A percentile compares a stretch with the other conserved stretches of the same genome.
phyloP scores from a whole-genome alignment of 23 red algal genomes.

The Pyropia haitanensis region DNA sequence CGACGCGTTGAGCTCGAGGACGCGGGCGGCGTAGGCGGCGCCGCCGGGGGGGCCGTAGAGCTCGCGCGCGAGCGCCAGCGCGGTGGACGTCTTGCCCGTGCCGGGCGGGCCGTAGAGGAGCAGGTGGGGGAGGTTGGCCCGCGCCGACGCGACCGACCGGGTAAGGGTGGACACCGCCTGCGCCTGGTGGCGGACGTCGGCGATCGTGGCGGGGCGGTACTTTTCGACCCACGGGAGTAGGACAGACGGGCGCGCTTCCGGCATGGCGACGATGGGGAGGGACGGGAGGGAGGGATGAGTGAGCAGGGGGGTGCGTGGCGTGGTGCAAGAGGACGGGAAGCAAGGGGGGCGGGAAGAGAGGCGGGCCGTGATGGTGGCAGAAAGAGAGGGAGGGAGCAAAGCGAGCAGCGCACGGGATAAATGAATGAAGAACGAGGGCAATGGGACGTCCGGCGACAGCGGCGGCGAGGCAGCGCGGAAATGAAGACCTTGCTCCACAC shows the following conservation, averaged over 20 bases:
- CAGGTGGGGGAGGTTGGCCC: constrained; percentile 75
- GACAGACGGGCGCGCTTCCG: neutral
- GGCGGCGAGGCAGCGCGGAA: no score
- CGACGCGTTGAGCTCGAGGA: constrained; percentile 92
- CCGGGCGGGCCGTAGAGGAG: constrained; percentile 96
- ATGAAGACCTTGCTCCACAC: no score
- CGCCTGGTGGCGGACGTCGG: constrained; percentile 70
- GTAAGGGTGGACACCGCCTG: constrained; percentile 44
- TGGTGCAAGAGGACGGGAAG: no score
- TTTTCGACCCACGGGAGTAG: constrained; percentile 65
- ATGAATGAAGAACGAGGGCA: no score
- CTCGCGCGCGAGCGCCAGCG: constrained; percentile 76
- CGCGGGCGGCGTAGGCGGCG: constrained; percentile 19
- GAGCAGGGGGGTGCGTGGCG: no score
- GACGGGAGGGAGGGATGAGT: no score
- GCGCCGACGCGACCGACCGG: constrained; percentile 2
- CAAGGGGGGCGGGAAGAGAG: no score
- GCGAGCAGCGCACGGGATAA: no score
- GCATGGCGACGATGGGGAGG: no score
- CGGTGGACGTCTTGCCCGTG: constrained; percentile 92
- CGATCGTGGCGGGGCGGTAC: constrained; percentile 64
- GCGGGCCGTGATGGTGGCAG: no score
- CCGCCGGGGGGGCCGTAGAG: constrained; percentile 44
- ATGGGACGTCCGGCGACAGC: no score
- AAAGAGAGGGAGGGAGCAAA: no score